Evolutionary conservation across 2,329 filamentous ascomycete species (phyloP).

Genomic region (Sphaerostilbella broomeana): DNA sequence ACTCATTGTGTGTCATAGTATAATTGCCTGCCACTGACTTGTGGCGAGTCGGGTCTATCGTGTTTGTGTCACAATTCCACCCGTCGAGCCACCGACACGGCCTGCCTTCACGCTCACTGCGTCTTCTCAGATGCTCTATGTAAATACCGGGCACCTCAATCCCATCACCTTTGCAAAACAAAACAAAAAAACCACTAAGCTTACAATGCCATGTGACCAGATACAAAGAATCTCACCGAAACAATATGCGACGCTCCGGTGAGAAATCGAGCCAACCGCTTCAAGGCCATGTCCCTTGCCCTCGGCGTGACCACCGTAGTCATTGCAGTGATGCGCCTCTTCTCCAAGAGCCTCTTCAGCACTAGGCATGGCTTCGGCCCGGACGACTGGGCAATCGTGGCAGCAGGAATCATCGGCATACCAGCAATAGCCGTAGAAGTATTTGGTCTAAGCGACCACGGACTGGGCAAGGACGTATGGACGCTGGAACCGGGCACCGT

Average conservation of each 20-base stretch:
- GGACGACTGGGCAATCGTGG: constrained; percentile 26
- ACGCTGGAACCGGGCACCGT: constrained; percentile 19
- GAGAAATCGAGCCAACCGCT: constrained; percentile 1
- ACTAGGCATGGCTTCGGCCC: constrained; percentile 26
- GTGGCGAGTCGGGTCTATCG: constrained; percentile 1
- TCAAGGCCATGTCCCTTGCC: constrained; percentile 10
- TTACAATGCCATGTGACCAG: too few relatives aligned
- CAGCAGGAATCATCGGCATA: constrained; percentile 18
- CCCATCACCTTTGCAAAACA: background rate
- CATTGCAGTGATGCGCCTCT: constrained; percentile 15
- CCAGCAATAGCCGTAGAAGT: constrained; percentile 21
- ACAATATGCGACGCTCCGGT: background rate
- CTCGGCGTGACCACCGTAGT: constrained; percentile 16
- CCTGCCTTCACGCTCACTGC: constrained; percentile 8
- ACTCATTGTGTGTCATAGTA: background rate
- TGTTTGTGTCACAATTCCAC: constrained; percentile 6
- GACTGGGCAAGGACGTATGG: constrained; percentile 30
- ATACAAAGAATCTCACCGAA: constrained; percentile 4
- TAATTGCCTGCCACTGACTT: constrained; percentile 1
- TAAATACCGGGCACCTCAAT: background rate
- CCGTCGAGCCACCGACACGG: background rate
- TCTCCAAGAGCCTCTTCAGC: constrained; percentile 22
- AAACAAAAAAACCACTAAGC: too few relatives aligned
- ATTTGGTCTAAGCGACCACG: constrained; percentile 18
- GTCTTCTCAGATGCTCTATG: constrained; percentile 5